phyloP scores from a whole-genome alignment of 345 rosid genomes.

The Trapa incisa region DNA sequence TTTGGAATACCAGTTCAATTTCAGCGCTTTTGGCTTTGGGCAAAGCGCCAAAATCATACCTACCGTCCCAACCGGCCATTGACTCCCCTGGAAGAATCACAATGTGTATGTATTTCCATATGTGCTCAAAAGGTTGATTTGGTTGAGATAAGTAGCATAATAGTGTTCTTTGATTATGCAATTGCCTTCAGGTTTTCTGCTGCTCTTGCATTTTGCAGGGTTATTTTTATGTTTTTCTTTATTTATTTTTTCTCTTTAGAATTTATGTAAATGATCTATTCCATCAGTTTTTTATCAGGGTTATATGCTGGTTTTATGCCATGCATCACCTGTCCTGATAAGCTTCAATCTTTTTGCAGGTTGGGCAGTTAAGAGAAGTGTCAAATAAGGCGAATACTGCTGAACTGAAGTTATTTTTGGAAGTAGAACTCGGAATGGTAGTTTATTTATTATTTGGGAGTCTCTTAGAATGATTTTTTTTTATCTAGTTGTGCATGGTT shows the following conservation, averaged over 20 bases:
- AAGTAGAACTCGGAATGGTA: constrained; percentile 34
- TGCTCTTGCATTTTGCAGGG: neutral
- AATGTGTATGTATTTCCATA: constrained; percentile 17
- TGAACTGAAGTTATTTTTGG: constrained; percentile 32
- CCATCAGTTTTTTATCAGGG: neutral
- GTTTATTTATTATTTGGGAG: neutral
- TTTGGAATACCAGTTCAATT: constrained; percentile 53
- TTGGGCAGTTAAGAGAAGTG: constrained; percentile 34
- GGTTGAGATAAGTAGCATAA: neutral
- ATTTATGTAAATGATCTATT: neutral
- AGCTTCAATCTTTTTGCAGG: constrained; percentile 12
- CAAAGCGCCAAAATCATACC: constrained; percentile 30
- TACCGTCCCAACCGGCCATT: constrained; percentile 35
- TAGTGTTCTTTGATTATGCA: neutral
- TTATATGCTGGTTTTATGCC: too few species aligned
- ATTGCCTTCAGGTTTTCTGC: neutral
- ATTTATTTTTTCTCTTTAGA: neutral
- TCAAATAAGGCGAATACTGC: constrained; percentile 23
- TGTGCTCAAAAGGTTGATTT: neutral
- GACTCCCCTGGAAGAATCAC: constrained; percentile 33
- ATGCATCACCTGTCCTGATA: neutral
- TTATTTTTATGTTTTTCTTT: neutral
- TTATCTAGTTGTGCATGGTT: neutral
- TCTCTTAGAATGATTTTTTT: neutral
- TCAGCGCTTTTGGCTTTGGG: constrained; percentile 67